These are phyloP conservation scores for Penicillium italicum DNA, from an alignment of 2,329 filamentous ascomycete species.

Conservation along the genomic window DNA sequence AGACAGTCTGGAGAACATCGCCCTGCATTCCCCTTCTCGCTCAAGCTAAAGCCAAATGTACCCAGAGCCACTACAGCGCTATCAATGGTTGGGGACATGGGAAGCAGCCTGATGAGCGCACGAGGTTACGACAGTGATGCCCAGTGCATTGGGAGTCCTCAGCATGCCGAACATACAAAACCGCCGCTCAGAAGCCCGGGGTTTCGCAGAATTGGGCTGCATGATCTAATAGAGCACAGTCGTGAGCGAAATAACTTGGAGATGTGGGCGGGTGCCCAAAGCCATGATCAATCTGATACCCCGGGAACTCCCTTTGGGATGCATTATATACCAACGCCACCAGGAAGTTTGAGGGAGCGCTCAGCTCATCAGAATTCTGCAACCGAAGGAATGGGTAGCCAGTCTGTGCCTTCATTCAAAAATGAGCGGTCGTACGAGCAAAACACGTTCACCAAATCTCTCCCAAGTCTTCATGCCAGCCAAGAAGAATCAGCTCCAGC, in stretches of 20 bases:
- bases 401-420: neutral
- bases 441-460: slow-evolving; percentile 5
- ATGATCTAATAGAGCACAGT: slow-evolving; percentile 20
- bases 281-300: neutral
- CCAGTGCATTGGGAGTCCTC: slow-evolving; percentile 37
- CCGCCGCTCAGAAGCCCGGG: slow-evolving; percentile 8
- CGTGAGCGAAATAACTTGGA: slow-evolving; percentile 18
- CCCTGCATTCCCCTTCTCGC: slow-evolving; percentile 19
- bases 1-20: slow-evolving; percentile 18
- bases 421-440: neutral
- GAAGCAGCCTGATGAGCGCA: slow-evolving; percentile 38
- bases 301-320: slow-evolving; percentile 13
- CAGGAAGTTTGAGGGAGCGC: slow-evolving; percentile 4
- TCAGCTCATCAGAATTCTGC: neutral
- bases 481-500: neutral
- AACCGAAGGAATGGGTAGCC: neutral
- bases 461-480: slow-evolving; percentile 8
- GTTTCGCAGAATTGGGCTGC: slow-evolving; percentile 13
- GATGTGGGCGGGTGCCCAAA: slow-evolving; percentile 1
- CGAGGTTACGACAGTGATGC: slow-evolving; percentile 44
- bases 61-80: slow-evolving; percentile 4
- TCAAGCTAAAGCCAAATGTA: slow-evolving; percentile 15
- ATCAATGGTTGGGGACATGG: slow-evolving; percentile 21
- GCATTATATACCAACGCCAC: slow-evolving; percentile 19
- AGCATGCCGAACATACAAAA: slow-evolving; percentile 12